Conservation (phyloP, 2,329 filamentous ascomycete species). For the Clarireedia hainanense region DNA sequence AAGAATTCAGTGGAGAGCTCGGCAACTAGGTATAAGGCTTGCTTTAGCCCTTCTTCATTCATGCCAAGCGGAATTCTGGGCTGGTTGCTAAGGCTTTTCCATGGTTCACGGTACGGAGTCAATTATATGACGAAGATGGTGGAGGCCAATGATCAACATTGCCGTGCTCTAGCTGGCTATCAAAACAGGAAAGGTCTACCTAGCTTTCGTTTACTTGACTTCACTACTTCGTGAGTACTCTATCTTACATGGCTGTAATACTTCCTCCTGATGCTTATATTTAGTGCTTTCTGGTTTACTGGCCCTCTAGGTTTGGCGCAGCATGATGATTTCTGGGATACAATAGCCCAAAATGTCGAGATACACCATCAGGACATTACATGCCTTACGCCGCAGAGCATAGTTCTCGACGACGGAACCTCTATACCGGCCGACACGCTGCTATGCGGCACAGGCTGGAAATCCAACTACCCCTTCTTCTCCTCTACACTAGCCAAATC, state of each 20-base stretch:
- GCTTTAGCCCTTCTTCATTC: constrained; percentile 2
- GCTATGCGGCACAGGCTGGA: too few species aligned
- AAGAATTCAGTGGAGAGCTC: constrained; percentile 12
- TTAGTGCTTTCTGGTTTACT: constrained; percentile 23
- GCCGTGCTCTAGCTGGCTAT: not conserved
- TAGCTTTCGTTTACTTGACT: not conserved
- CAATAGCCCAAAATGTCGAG: constrained; percentile 11
- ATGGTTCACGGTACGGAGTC: not conserved
- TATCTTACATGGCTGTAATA: not conserved
- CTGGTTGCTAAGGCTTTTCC: not conserved
- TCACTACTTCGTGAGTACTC: constrained; percentile 1
- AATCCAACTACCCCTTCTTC: too few species aligned
- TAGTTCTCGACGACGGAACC: too few species aligned
- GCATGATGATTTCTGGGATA: constrained; percentile 24
- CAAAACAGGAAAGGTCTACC: not conserved
- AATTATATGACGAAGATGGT: not conserved
- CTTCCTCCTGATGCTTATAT: not conserved
- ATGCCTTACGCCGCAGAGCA: too few species aligned
- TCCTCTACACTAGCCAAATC: too few species aligned
- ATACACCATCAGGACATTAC: too few species aligned
- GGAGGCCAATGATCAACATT: not conserved
- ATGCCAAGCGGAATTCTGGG: not conserved
- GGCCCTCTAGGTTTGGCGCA: constrained; percentile 24
- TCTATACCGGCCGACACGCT: too few species aligned
- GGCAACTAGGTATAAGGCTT: not conserved